phyloP scores from a whole-genome alignment of 306 rosid species.

The Ceratonia siliqua region DNA sequence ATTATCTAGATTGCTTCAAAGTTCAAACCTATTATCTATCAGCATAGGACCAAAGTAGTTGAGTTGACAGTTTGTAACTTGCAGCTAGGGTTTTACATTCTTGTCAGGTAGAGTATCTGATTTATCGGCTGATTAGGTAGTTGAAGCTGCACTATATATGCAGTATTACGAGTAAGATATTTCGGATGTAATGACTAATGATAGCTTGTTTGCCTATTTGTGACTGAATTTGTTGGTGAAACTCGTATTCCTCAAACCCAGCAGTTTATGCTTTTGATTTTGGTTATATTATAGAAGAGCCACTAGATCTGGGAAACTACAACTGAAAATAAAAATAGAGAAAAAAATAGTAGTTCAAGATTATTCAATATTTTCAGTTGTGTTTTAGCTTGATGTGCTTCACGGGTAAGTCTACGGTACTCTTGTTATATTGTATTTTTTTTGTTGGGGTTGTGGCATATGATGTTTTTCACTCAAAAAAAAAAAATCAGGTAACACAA shows the following conservation, averaged over 20 bases:
- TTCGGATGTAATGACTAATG: conserved; percentile 52
- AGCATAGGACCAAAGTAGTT: conserved; percentile 40
- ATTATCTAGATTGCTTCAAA: conserved; percentile 34
- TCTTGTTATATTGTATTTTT: too few species aligned
- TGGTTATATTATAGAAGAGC: neutral
- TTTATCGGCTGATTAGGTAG: conserved; percentile 68
- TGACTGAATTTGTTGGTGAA: conserved; percentile 39
- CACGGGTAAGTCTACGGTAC: too few species aligned
- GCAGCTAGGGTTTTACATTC: conserved; percentile 39
- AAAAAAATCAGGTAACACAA: too few species aligned
- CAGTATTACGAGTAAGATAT: conserved; percentile 53
- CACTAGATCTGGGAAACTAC: neutral
- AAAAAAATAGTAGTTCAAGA: neutral
- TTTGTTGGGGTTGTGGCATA: too few species aligned
- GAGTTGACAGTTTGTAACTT: conserved; percentile 43
- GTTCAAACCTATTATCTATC: conserved; percentile 29
- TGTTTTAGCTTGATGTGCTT: too few species aligned
- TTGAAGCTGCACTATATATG: conserved; percentile 30
- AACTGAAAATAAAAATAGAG: too few species aligned
- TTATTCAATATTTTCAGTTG: too few species aligned
- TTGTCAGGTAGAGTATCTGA: conserved; percentile 50
- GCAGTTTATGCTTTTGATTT: conserved; percentile 4
- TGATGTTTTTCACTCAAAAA: too few species aligned
- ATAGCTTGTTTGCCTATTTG: conserved; percentile 41
- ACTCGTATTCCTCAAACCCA: neutral